Percentiles rank a stretch among this genome's conserved stretches.
These are phyloP conservation scores for Remersonia thermophila DNA, from an alignment of 2,329 filamentous ascomycete species.

Conservation along the genomic window DNA sequence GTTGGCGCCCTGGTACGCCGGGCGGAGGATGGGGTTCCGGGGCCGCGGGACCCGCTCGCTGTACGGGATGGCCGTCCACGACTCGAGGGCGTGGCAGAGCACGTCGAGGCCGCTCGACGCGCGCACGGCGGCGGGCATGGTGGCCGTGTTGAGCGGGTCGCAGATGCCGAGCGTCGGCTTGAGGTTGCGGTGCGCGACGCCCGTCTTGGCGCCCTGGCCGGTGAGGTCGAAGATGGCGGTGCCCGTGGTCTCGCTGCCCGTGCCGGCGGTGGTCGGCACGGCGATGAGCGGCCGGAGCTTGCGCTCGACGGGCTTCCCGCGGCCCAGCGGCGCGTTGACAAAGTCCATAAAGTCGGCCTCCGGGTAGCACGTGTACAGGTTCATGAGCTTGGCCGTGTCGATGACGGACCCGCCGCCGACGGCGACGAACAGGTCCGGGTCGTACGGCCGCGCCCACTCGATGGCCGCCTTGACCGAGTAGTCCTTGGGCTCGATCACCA, in stretches of 20 bases:
- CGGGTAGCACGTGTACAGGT: slow-evolving; percentile 81
- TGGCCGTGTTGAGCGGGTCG: slow-evolving; percentile 77
- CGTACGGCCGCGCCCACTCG: slow-evolving; percentile 72
- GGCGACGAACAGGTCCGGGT: slow-evolving; percentile 80
- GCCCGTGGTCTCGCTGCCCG: slow-evolving; percentile 87
- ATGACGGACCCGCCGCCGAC: slow-evolving; percentile 92
- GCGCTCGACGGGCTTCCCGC: slow-evolving; percentile 61
- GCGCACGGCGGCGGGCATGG: slow-evolving; percentile 91
- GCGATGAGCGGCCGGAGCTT: slow-evolving; percentile 66
- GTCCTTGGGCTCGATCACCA: slow-evolving; percentile 86
- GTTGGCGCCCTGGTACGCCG: slow-evolving; percentile 94
- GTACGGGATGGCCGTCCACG: slow-evolving; percentile 95
- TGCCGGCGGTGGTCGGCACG: slow-evolving; percentile 75
- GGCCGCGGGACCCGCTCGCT: slow-evolving; percentile 74
- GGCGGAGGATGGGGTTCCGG: slow-evolving; percentile 75
- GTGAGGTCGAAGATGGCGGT: slow-evolving; percentile 97
- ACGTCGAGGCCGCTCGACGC: slow-evolving; percentile 88
- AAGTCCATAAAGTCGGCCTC: slow-evolving; percentile 95
- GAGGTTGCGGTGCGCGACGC: slow-evolving; percentile 86
- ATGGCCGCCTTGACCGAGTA: slow-evolving; percentile 33
- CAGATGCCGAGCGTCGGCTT: slow-evolving; percentile 90
- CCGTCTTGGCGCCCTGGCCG: slow-evolving; percentile 81
- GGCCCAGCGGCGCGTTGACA: slow-evolving; percentile 87
- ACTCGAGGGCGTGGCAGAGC: slow-evolving; percentile 87
- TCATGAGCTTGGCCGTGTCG: slow-evolving; percentile 98